Base-by-base conservation (phyloP, 2,329 filamentous ascomycete genomes). In the Beauveria scarabaeidicola region DNA sequence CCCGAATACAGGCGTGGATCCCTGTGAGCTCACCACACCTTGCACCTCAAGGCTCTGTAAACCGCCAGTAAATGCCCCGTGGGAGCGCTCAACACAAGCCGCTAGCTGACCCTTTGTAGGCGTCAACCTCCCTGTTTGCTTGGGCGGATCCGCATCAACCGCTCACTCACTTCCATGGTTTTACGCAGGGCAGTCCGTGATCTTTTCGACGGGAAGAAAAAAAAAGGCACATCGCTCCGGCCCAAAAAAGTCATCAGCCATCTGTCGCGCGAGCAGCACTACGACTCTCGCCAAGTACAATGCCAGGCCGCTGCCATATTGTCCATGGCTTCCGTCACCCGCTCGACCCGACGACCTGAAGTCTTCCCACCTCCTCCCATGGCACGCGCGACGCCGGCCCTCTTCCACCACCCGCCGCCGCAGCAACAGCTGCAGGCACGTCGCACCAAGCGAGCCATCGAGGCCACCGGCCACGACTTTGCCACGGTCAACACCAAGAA, bases 291-390 rank as follows among this genome's bases (percentile, higher is more conserved):
- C 47, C 57, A 52, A 69, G 67, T 69, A 74, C 68, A 67, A 74
- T 75, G 73, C 71, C 69, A 69, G 71, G 69, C 68, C 67, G 67
- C 64, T 65, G 60, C 62, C 64, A 66, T 62, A 66, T 65, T 69
- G 68, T 70, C 74, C 73, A 81, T 81, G 78, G 78, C 78, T 68
- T 79, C 78, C 67, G 70, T 76, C 72, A 79, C 78, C 68, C 78
- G 78, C 73, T 79, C 78, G 69, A 74, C 73, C 66, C 72, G 76
- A 71, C 76, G 77, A 73, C 72, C 74, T 75, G 78, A 80, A 68
- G 76, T 73, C 68, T 74, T 75, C 67, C 70, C 73, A 63, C 69
- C 72, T 65, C 68, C 68, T 62, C 64, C 64, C 62, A 63, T 63
- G 63, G 58, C 67, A 66, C 67, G 65, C 62, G 64, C 70, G 66